Base-by-base conservation (phyloP, 2,329 filamentous ascomycete species). In the Xylaria arbuscula region DNA sequence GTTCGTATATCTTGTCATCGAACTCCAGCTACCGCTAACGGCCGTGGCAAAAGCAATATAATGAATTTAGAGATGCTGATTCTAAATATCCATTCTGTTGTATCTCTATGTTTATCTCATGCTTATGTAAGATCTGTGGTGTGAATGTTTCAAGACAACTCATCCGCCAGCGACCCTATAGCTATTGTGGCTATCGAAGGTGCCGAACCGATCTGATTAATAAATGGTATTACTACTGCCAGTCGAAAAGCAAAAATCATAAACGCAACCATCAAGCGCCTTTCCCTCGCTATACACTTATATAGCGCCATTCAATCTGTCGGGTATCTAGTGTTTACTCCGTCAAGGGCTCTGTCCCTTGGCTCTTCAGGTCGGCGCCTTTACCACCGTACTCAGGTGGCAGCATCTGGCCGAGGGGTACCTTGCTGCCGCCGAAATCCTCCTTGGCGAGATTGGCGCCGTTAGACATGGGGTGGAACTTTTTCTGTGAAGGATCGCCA, bases 331-430 rank as follows among this genome's bases (percentile, higher is more conserved):
- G 38, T 19, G 9, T 65, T 67, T 69, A 77, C 58, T 70, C 74
- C 17, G 77, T 68, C 8, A 57, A n/a, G 7, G 75, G 77, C 62
- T 74, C 73, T 47, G 70, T 77, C 5, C 74, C 76, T 60, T 76
- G 72, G 15, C 68, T 65, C 64, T 76, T 74, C 54, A 82, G 53
- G 78, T 84, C 79, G 78, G 80, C 58, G 57, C 88, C 91, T 74
- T 90, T 89, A 32, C 94, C 95, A 65, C 94, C 95, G 77, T 98
- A 98, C 69, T 87, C 88, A 72, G 86, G 85, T 1, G 94, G 93
- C 57, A 98, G 82, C 54, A 87, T 85, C 56, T 87, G 83, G 13
- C 88, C 89, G 66, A 96, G 83, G 56, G 83, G 80, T 67, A 89
- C 82, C 77, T 92, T 79, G 76, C 76, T 82, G n/a, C 73, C 87